Evolutionary conservation across 2,329 filamentous ascomycete species (phyloP), one percentile per base, ranked within the genome.

Genomic region (Fonsecaea pedrosoi): DNA sequence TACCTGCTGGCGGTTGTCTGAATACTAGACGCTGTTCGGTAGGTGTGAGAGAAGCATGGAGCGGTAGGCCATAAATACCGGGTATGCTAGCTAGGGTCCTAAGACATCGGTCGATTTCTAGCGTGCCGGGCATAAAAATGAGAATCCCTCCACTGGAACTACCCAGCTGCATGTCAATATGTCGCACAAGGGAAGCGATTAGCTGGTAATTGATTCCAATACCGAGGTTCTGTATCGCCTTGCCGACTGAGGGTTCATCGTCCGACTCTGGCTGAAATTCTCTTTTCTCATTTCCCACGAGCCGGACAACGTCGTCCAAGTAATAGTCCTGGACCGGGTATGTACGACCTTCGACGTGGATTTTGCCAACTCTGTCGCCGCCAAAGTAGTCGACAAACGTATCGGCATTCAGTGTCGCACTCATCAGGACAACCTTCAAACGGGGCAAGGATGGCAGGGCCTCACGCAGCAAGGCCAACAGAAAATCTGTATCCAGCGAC

Each of bases 381-480:
- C 85, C 87, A 80, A 98, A 98, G 78, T 98, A 98, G 64, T 87
- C 82, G 71, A 88, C 88, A 77, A 98, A 98, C 0, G 93, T 88
- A 0, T 89, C 86, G 1, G 94, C 93, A 78, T 99, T 94, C 2
- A 98, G 86, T 0, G 94, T 99, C 1, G 94, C 94, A 78, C 92
- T 97, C 95, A 99, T 99, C 40, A 99, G 83, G 12, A 99, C 89
- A 48, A 98, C 85, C 77, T 94, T 97, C 42, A 98, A 85, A 69
- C 96, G 91, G 73, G 88, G 89, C 57, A 91, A 86, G 71, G 84
- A 83, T 65, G 85, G 86, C 70, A 97, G 79, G 6, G 97, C 92
- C 76, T 97, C 91, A 63, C 92, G 88, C 38, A 99, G 82, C 59
- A 99, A 85, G 53, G 94, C 93, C 60, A 99, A 84, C 9, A 98